Evolutionary conservation across 1,284 basidiomycete genomes (phyloP).

Genomic region (Pyrrhoderma noxium): DNA sequence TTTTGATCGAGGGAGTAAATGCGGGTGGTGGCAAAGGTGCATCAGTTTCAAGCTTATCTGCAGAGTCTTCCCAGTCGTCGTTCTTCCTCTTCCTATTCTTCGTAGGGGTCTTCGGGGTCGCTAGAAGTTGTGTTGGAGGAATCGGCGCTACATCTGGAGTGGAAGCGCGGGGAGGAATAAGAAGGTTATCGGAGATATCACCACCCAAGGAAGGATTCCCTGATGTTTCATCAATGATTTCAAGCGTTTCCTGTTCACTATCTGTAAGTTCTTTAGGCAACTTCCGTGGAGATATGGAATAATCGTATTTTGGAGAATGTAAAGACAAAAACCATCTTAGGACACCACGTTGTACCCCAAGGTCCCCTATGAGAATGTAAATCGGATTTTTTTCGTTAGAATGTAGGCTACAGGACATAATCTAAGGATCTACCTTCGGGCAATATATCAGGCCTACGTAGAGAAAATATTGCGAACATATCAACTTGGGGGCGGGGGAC

Average conservation of each 20-base stretch:
- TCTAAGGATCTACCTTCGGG: constrained; percentile 49
- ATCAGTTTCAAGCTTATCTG: constrained; percentile 16
- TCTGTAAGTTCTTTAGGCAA: constrained; percentile 27
- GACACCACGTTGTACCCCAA: constrained; percentile 76
- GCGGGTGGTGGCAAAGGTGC: constrained; percentile 41
- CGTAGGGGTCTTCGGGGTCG: constrained; percentile 19
- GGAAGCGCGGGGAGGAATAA: constrained; percentile 2
- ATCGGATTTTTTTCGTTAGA: neutral
- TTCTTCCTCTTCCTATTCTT: constrained; percentile 13
- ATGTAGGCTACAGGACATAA: too few species aligned
- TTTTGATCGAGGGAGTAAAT: constrained; percentile 62
- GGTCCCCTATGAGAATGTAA: constrained; percentile 47
- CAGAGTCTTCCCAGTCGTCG: constrained; percentile 18
- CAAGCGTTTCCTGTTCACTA: constrained; percentile 25
- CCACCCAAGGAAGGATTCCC: neutral
- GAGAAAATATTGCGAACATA: constrained; percentile 87
- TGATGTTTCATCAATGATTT: constrained; percentile 20
- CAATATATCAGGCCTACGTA: constrained; percentile 75
- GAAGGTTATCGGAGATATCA: constrained; percentile 6
- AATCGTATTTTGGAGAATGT: constrained; percentile 45
- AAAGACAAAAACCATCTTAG: constrained; percentile 68
- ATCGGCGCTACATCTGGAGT: constrained; percentile 21
- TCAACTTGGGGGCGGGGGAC: constrained; percentile 47
- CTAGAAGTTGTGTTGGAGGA: constrained; percentile 19
- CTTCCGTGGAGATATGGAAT: constrained; percentile 51